phyloP scores from a whole-genome alignment of 495 filamentous ascomycete species.

The Lophiostoma macrostomum region DNA sequence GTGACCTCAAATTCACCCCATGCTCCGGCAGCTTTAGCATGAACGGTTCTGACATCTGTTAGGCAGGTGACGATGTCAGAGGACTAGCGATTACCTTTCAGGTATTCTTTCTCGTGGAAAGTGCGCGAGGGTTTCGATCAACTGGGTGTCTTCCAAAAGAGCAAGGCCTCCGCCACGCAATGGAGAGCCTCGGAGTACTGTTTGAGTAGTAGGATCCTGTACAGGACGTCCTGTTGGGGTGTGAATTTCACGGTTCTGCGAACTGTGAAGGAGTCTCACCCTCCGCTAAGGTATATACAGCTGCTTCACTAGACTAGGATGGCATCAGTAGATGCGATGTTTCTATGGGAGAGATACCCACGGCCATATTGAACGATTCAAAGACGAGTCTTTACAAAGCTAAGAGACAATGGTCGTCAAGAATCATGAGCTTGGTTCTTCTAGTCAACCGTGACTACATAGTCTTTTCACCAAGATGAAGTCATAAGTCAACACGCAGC shows the following conservation, averaged over 20 bases:
- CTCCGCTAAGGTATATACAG: conserved; percentile 18
- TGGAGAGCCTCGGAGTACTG: neutral
- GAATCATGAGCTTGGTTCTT: too few relatives aligned
- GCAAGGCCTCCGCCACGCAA: conserved; percentile 18
- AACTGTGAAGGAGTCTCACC: neutral
- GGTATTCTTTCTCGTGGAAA: conserved; percentile 31
- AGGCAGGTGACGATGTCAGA: neutral
- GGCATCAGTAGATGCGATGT: too few relatives aligned
- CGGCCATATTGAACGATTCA: too few relatives aligned
- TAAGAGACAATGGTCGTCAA: too few relatives aligned
- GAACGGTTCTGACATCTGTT: conserved; percentile 13
- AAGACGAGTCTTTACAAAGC: too few relatives aligned
- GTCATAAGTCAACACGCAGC: too few relatives aligned
- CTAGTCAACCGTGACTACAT: too few relatives aligned
- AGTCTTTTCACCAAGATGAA: too few relatives aligned
- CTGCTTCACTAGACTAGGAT: neutral
- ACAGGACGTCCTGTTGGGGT: conserved; percentile 10
- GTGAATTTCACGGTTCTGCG: neutral
- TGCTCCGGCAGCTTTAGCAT: conserved; percentile 30
- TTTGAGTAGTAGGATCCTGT: conserved; percentile 3
- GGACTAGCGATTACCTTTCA: conserved; percentile 7
- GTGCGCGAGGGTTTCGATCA: conserved; percentile 31
- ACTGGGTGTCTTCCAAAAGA: conserved; percentile 26
- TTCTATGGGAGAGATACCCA: too few relatives aligned
- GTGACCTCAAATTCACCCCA: conserved; percentile 30